Evolutionary conservation across 352 stramenopile species (phyloP), one percentile per base, ranked within the genome.

Genomic region (Phytophthora sp.): DNA sequence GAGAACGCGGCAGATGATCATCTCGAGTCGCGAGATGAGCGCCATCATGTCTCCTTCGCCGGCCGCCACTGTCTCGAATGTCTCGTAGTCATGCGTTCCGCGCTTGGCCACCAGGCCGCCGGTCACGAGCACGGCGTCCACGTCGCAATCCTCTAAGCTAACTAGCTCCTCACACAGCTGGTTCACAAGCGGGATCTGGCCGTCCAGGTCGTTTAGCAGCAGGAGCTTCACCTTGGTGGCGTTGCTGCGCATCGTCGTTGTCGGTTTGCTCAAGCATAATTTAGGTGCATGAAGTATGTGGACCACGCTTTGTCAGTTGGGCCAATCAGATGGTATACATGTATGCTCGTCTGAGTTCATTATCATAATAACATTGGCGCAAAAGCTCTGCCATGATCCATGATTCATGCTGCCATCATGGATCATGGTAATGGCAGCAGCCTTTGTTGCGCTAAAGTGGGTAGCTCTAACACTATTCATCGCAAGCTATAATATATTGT

Each of bases 1-100:
- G 11, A 96, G 39, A 9, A 96, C 85, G 23, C 86, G 86, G 41
- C 88, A 95, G 18, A 94, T 85, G 50, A 96, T 91, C 73, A 88
- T 93, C 59, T 96, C 88, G 33, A 96, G 82, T 24, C 88, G 79
- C 16, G 88, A 93, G 47, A 96, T 87, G 45, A 95, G 72, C 66
- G 88, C 85, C 82, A 92, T 95, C 86, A 95, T 94, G 71, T 96
- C 88, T 63, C 88, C 88, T 76, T 96, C 88, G 21, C 86, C 88
- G 4, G 84, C 83, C 3, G 84, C 85, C 24, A 90, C 74, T 9
- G 57, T 68, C 69, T 93, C 86, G 9, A 85, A 72, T 36, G 70
- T 63, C 11, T 82, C 73, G 64, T 91, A 94, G 27, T 63, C 76
- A 45, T 72, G 71, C 23, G 78, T 66, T n/a, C 57, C 69, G 26